Evolutionary conservation across 1,284 basidiomycete genomes (phyloP), one percentile per base, ranked within the genome.

Genomic region (Ceratobasidium sp.): DNA sequence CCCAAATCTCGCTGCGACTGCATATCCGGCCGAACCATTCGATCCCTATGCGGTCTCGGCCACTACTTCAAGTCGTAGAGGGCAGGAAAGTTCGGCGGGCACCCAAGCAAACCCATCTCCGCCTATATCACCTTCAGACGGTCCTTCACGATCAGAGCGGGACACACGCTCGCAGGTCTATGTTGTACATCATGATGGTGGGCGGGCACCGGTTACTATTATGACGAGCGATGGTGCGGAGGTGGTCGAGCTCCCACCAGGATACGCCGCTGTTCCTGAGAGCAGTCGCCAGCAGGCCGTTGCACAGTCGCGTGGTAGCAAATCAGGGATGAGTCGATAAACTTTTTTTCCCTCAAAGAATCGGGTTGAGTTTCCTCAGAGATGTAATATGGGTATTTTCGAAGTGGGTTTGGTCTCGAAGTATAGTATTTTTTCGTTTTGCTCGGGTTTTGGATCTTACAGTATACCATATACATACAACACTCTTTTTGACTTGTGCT

Each of bases 141-240:
- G 48, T 3, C 42, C 48, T 6, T 10, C 23, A 17, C 56, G 57
- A 23, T 61, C 70, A 20, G 56, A 73, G 17, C 54, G 52, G 59
- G 71, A 74, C 48, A 74, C 71, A 10, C 42, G 71, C 6, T 74
- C 64, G 23, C 79, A 79, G 40, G 77, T 78, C 17, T 78, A 79
- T 65, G 79, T 78, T 23, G 79, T 79, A 2, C 79, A 79, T 40
- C 79, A 79, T 28, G 79, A 79, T 44, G 65, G 67, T 15, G 77
- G 79, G n/a, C 77, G 71, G 20, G 79, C 79, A 20, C 77, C 79
- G 48, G 70, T 79, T 7, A 77, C 79, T 12, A 79, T 79, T 57
- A 78, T 62, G 66, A 78, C 79, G 38, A 68, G 70, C 10, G 77
- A 79, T 54, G 79, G 79, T 2, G 70, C 79, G 3, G 79, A 79